Conservation (phyloP, 805 yeast genomes). For the Zygosaccharomyces pseudorouxii region DNA sequence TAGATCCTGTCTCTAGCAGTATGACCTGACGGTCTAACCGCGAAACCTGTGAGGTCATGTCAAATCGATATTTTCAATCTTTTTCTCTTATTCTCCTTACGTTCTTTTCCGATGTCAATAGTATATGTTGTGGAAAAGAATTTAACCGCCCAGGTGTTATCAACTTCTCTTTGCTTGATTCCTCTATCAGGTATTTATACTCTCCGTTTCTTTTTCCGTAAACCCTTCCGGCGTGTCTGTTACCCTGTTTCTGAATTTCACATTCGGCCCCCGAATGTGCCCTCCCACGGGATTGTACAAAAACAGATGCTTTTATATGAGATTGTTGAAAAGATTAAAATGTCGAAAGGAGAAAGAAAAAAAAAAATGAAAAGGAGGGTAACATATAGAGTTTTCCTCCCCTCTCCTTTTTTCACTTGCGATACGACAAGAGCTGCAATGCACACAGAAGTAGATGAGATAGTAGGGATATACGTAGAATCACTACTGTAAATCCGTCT, state of each 20-base stretch:
- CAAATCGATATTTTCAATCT: not conserved
- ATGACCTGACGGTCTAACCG: slow-evolving; percentile 44
- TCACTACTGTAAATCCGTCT: too few relatives aligned
- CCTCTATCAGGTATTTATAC: slow-evolving; percentile 4
- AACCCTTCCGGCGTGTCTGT: not conserved
- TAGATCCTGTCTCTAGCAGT: slow-evolving; percentile 85
- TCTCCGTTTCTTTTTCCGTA: slow-evolving; percentile 1
- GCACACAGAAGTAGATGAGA: not conserved
- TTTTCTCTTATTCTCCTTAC: not conserved
- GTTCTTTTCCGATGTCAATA: not conserved
- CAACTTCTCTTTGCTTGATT: not conserved
- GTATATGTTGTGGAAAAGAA: not conserved
- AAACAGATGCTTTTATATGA: slow-evolving; percentile 18
- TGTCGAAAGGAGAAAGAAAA: slow-evolving; percentile 3
- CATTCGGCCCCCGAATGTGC: slow-evolving; percentile 2
- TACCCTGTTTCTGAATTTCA: slow-evolving; percentile 5
- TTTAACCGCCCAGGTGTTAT: slow-evolving; percentile 13
- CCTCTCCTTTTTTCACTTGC: slow-evolving; percentile 1
- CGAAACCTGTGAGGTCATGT: slow-evolving; percentile 38
- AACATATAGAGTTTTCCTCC: not conserved
- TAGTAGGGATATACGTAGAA: too few relatives aligned
- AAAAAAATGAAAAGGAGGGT: slow-evolving; percentile 1
- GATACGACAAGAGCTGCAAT: not conserved
- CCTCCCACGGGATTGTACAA: slow-evolving; percentile 12
- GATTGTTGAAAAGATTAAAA: slow-evolving; percentile 5